These are phyloP conservation scores for Pseudopithomyces chartarum DNA, from an alignment of 2,329 filamentous ascomycete species.

Conservation along the genomic window DNA sequence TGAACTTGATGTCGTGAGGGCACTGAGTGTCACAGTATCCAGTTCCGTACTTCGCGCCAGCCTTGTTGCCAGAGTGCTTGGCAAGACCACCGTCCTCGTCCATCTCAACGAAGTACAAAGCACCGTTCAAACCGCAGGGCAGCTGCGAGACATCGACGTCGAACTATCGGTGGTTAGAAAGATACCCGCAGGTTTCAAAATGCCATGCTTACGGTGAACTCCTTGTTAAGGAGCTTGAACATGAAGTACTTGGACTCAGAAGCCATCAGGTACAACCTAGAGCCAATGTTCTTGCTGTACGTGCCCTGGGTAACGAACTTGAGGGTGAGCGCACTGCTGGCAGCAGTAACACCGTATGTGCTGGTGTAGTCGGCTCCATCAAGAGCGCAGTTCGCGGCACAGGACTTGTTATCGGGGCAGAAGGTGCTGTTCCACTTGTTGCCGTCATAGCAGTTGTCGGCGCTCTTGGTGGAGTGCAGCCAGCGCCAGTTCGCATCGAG, in stretches of 20 bases:
- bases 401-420: slow-evolving; percentile 35
- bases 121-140: slow-evolving; percentile 70
- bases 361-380: slow-evolving; percentile 38
- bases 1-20: slow-evolving; percentile 51
- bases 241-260: slow-evolving; percentile 29
- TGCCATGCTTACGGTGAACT: slow-evolving; percentile 21
- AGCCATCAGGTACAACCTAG: slow-evolving; percentile 37
- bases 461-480: slow-evolving; percentile 45
- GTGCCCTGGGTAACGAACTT: slow-evolving; percentile 58
- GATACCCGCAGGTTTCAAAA: not conserved
- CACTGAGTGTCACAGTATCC: slow-evolving; percentile 54
- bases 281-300: slow-evolving; percentile 39
- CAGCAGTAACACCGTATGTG: slow-evolving; percentile 53
- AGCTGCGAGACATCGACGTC: slow-evolving; percentile 57
- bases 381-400: slow-evolving; percentile 36
- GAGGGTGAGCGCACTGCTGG: slow-evolving; percentile 55
- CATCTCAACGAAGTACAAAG: slow-evolving; percentile 68
- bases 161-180: slow-evolving; percentile 10
- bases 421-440: slow-evolving; percentile 43
- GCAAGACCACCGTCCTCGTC: slow-evolving; percentile 61
- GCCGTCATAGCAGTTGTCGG: slow-evolving; percentile 50
- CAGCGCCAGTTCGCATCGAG: slow-evolving; percentile 53
- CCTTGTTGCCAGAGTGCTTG: slow-evolving; percentile 50
- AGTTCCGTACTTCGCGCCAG: slow-evolving; percentile 59
- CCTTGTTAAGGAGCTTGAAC: slow-evolving; percentile 34